phyloP scores from a whole-genome alignment of 495 filamentous ascomycete genomes.

The Immersiella caudata region DNA sequence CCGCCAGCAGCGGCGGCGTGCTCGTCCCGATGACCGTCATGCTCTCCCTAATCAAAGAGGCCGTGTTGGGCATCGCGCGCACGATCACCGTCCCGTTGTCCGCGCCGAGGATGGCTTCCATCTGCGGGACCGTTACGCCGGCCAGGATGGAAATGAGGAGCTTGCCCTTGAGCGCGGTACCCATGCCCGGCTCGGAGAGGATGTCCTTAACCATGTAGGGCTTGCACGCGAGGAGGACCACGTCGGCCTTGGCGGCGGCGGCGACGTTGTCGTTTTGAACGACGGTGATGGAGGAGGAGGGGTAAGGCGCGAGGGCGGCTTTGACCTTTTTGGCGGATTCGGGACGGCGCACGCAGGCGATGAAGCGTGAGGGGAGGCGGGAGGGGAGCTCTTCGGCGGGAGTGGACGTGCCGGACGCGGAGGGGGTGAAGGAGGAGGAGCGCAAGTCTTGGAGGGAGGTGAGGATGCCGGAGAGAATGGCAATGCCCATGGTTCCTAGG shows the following conservation, averaged over 20 bases:
- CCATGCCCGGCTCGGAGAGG: conserved; percentile 65
- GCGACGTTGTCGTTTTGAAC: conserved; percentile 59
- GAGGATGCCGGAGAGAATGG: conserved; percentile 81
- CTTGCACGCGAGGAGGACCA: conserved; percentile 77
- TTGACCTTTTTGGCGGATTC: conserved; percentile 66
- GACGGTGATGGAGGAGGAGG: conserved; percentile 47
- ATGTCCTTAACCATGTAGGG: conserved; percentile 71
- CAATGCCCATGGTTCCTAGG: conserved; percentile 77
- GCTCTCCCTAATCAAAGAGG: conserved; percentile 67
- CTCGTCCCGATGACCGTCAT: conserved; percentile 78
- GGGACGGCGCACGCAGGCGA: conserved; percentile 70
- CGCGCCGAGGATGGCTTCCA: conserved; percentile 61
- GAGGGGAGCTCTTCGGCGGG: conserved; percentile 53
- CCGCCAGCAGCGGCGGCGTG: conserved; percentile 56
- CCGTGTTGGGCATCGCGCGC: conserved; percentile 80
- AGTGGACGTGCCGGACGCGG: conserved; percentile 52
- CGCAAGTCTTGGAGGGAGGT: conserved; percentile 58
- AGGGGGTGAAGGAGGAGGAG: conserved; percentile 39
- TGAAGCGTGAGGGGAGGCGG: conserved; percentile 69
- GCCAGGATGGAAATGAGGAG: conserved; percentile 83
- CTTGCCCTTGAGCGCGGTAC: conserved; percentile 71
- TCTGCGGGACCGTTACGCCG: conserved; percentile 69
- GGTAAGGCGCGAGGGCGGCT: conserved; percentile 56
- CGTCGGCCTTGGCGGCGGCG: conserved; percentile 60
- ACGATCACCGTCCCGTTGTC: conserved; percentile 54